Base-by-base conservation (phyloP, 345 rosid genomes). In the Alliaria petiolata region DNA sequence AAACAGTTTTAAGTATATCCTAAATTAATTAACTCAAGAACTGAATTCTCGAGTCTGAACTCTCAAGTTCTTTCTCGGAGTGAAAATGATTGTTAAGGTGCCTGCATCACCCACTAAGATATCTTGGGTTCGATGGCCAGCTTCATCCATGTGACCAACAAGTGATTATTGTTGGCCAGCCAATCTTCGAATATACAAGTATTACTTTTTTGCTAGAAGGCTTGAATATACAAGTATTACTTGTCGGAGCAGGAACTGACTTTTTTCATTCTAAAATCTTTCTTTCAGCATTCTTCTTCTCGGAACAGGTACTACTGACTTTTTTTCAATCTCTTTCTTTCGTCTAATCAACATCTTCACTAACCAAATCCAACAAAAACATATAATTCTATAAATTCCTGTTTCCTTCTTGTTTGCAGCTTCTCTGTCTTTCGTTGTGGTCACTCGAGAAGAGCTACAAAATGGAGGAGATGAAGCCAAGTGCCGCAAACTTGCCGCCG, bases 381-480 rank as follows among this genome's bases (percentile, higher is more conserved):
- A 35, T 22, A 22, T 22, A 3, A 22, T 3, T 22, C 42, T 38
- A 38, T 38, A 38, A 47, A 22, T 1, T 22, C 25, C 2, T 22
- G 25, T 1, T 22, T 22, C 25, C 25, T 22, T 22, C 3, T 22
- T 22, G 25, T 22, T 22, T 22, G 25, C 1, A 22, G 25, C 25
- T 22, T 22, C 2, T 22, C 25, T 22, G 25, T 20, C 17, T 30
- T 7, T 52, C 35, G 5, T 28, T 52, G 36, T 52, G 35, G 4
- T 7, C 35, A 26, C 36, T 52, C 36, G 15, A 28, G 11, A 14
- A 52, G 16, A 52, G 56, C 42, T 30, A 43, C 26, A 26, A 64
- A 11, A 82, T 82, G 83, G 83, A 82, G 39, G 50, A 58, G 6
- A 20, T 85, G 9, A 77, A 62, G 71, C 87, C 84, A 63, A 31